Base-by-base conservation (phyloP, 768 basidiomycete species). In the Coprinellus aureogranulatus region DNA sequence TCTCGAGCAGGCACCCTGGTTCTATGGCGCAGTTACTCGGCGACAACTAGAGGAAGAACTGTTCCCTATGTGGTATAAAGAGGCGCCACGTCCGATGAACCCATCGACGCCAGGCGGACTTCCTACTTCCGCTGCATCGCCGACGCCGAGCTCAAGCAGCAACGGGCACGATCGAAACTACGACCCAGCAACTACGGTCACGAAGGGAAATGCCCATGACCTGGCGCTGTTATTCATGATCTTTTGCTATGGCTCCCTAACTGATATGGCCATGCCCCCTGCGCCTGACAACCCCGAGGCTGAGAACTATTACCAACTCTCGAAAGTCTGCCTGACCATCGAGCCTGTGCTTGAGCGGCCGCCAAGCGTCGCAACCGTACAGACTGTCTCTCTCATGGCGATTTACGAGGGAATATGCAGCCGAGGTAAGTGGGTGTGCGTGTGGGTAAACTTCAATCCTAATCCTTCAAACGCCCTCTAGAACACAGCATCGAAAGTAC, bases 1-100 rank as follows among this genome's bases (percentile, higher is more conserved):
- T 68, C 78, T 90, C 40, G 85, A 86, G n/a, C 85, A 88, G 64
- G 87, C 88, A 2, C 85, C 87, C 0, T 91, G 89, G 89, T 89
- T 90, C 66, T 89, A 88, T 57, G 85, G 88, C 22, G 85, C 88
- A 2, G 82, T 90, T 37, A 85, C 85, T 2, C 74, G 77, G 44
- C 75, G 73, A 16, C 88, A 91, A 59, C 69, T 88, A 9, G 68
- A 81, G n/a, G 83, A 87, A 55, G 86, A 88, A 58, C 70, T 83
- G 18, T 71, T 88, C n/a, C 87, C 87, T 16, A 62, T 81, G 42
- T 88, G 84, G 83, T 89, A 86, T 58, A 68, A 68, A n/a, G 85
- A 81, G 61, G 81, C 80, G 2, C 67, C 74, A 41, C 60, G 69
- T 50, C 59, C 71, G 62, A 54, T 41, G 60, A 18, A 53, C 58